Base-by-base conservation (phyloP, 768 basidiomycete species). In the Mycena polygramma region DNA sequence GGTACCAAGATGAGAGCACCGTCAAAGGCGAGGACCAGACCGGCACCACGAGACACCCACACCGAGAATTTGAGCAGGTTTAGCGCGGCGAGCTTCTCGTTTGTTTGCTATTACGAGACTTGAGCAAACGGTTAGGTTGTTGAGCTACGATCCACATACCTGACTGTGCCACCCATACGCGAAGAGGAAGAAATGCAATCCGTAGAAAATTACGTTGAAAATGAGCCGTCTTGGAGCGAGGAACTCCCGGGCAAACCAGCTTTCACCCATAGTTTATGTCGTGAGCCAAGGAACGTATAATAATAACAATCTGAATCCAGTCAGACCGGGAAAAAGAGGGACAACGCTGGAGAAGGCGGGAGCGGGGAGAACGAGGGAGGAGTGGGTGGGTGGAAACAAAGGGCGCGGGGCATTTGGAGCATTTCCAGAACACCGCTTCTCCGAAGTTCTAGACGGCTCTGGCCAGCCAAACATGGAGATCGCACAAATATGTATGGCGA, bases 41-140 rank as follows among this genome's bases (percentile, higher is more conserved):
- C 96, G 52, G 96, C 96, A 49, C 95, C 96, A 73, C 96, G 91
- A 65, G 95, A 97, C 19, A 79, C 83, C 96, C 96, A 98, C 41
- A 96, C 95, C 20, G 94, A 96, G 81, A 85, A 97, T 72, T 81
- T 87, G 75, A 98, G 87, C 19, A 80, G 82, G 77, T 98, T 98
- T 66, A 98, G 88, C 39, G 87, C 91, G 48, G 91, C 87, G 26
- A 98, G 85, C 68, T 83, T 86, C 30, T 65, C 2, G 81, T 96
- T 91, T 14, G 86, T 87, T 78, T 76, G 83, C 92, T 96, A 75
- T 24, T 39, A 30, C 63, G 24, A 57, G 37, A 51, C 45, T 65
- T 70, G 45, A 63, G 57, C 19, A 35, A 62, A 54, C 60, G 62
- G 53, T 60, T 49, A 17, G 55, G 55, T 10, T 39, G 4, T 11